Percentiles rank a stretch among this genome's conserved stretches.
These are phyloP conservation scores for Solanum virginianum DNA, from an alignment of 257 asterid genomes.

Conservation along the genomic window DNA sequence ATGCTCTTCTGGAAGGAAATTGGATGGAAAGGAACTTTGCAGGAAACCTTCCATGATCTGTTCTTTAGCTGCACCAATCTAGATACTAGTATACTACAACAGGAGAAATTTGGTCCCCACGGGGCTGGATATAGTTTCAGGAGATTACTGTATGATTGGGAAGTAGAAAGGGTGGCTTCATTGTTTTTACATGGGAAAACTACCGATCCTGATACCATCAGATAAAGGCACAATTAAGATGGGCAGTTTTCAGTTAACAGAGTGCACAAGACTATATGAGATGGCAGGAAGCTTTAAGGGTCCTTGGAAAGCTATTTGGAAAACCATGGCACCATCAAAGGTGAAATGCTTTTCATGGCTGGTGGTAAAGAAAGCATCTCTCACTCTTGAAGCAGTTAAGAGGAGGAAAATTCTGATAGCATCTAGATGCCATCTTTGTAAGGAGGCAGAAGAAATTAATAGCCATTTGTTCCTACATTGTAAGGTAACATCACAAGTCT, in stretches of 20 bases:
- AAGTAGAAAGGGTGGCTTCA: background rate
- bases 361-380: background rate
- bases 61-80: background rate
- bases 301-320: background rate
- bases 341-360: background rate
- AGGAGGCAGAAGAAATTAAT: background rate
- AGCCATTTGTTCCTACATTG: background rate
- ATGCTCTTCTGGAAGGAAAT: background rate
- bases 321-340: background rate
- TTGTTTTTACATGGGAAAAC: background rate
- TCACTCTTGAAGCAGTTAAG: background rate
- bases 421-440: background rate
- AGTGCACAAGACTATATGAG: background rate
- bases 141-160: background rate
- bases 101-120: background rate
- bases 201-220: background rate
- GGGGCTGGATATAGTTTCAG: background rate
- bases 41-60: background rate
- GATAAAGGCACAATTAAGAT: background rate
- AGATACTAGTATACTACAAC: background rate
- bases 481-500: background rate
- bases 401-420: background rate
- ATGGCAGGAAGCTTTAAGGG: background rate
- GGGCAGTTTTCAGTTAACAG: background rate
- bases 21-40: background rate